Conservation (phyloP, 1,284 basidiomycete genomes). For the Fomitopsis schrenkii region DNA sequence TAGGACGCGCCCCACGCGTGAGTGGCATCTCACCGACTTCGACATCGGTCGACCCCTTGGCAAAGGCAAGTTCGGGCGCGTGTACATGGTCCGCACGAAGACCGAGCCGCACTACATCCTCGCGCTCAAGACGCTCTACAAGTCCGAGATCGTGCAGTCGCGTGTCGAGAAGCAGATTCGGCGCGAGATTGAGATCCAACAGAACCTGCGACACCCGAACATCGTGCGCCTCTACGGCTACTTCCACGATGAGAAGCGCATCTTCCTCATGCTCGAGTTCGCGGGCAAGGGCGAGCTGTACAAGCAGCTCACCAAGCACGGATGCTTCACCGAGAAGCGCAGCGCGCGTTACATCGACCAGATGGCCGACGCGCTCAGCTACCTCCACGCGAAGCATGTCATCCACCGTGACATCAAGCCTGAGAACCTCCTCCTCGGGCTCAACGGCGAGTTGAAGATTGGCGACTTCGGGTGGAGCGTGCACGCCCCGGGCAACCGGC, state of each 20-base stretch:
- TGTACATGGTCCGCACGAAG: slow-evolving; percentile 98
- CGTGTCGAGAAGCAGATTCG: slow-evolving; percentile 92
- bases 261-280: slow-evolving; percentile 97
- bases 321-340: slow-evolving; percentile 85
- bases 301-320: slow-evolving; percentile 86
- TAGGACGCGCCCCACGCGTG: slow-evolving; percentile 67
- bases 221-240: slow-evolving; percentile 93
- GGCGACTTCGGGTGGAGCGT: slow-evolving; percentile 99
- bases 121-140: slow-evolving; percentile 96
- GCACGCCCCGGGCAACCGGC: slow-evolving; percentile 89
- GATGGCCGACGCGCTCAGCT: slow-evolving; percentile 95
- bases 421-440: slow-evolving; percentile 92
- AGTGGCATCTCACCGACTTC: slow-evolving; percentile 85
- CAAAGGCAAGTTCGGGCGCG: slow-evolving; percentile 98
- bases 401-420: slow-evolving; percentile 99
- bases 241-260: slow-evolving; percentile 97
- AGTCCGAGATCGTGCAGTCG: slow-evolving; percentile 88
- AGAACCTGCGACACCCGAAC: slow-evolving; percentile 95
- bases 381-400: slow-evolving; percentile 94
- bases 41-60: slow-evolving; percentile 95
- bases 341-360: slow-evolving; percentile 92
- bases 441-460: slow-evolving; percentile 97
- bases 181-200: slow-evolving; percentile 98
- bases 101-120: slow-evolving; percentile 87
- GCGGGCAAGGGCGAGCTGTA: slow-evolving; percentile 96